phyloP scores from a whole-genome alignment of 2,329 filamentous ascomycete species.

The Lithohypha guttulata region DNA sequence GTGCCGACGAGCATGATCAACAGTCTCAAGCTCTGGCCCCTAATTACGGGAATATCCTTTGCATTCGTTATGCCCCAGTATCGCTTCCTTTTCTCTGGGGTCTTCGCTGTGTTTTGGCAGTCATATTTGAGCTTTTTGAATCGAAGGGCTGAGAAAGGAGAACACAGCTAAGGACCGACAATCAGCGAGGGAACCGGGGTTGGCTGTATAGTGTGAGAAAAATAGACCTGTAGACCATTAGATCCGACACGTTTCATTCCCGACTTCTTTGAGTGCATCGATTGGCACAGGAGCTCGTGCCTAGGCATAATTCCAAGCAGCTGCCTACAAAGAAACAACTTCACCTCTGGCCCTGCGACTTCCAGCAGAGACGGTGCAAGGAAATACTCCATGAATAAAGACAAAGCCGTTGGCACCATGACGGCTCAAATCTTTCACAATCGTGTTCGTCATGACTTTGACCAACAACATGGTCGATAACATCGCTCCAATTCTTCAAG shows the following conservation, averaged over 20 bases:
- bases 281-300: not conserved
- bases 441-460: conserved; percentile 5
- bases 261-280: not conserved
- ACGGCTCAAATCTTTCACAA: not conserved
- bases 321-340: not conserved
- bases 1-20: conserved; percentile 69
- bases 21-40: conserved; percentile 78
- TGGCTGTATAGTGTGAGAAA: no score
- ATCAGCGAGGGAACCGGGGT: no score
- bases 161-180: no score
- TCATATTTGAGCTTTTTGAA: conserved; percentile 61
- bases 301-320: not conserved
- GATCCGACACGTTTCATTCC: no score
- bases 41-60: conserved; percentile 76
- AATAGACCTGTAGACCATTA: no score
- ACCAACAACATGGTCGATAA: conserved; percentile 2
- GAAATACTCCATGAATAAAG: not conserved
- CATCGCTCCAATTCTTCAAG: not conserved
- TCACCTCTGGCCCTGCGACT: no score
- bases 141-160: conserved; percentile 20
- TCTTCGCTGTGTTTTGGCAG: conserved; percentile 82
- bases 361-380: not conserved
- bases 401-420: conserved; percentile 4
- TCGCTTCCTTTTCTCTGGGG: conserved; percentile 66
- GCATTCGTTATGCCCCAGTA: conserved; percentile 72